Base-by-base conservation (phyloP, 192 early-diverging fungal genomes). In the Podila verticillata region DNA sequence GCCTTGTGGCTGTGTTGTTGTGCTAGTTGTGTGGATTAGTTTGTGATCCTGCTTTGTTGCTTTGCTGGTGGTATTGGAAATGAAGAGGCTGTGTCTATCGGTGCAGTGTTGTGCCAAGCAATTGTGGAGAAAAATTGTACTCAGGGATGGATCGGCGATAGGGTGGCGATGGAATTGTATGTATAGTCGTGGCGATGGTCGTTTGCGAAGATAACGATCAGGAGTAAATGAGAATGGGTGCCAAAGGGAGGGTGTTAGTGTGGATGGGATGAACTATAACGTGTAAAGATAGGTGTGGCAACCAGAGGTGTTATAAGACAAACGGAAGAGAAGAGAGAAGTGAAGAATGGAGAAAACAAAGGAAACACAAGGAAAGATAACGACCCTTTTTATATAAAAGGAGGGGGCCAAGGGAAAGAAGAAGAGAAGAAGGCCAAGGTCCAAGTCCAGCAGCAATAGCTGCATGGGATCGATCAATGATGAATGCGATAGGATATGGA, bases 361-460 rank as follows among this genome's bases (percentile, higher is more conserved):
- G 31, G 77, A 80, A 80, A 72, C 77, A 80, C 77, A 80, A 67
- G 77, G 69, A 80, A 80, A 80, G 77, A 80, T 80, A 80, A 68
- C 70, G 48, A 26, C 49, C 56, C 74, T 26, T 72, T 79, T 68
- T 80, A 80, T 80, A 80, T 57, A 5, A 29, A 28, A 58, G 58
- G 56, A 22, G 22, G 32, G 49, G 56, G 15, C 49, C n/a, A 29
- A 44, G 29, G 22, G 36, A 63, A 57, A 32, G 61, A 61, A 36
- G 62, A 48, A 35, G 24, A 12, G 5, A 57, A 28, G 57, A 65
- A 49, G 63, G 1, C 26, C 51, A 54, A n/a, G n/a, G 51, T 54
- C 20, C 24, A 6, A n/a, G 51, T 24, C n/a, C 51, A 26, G 22
- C 19, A 2, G 51, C 17, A 54, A 44, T 44, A n/a, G n/a, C n/a